phyloP scores from a whole-genome alignment of 306 rosid species.

The Hippophae rhamnoides region DNA sequence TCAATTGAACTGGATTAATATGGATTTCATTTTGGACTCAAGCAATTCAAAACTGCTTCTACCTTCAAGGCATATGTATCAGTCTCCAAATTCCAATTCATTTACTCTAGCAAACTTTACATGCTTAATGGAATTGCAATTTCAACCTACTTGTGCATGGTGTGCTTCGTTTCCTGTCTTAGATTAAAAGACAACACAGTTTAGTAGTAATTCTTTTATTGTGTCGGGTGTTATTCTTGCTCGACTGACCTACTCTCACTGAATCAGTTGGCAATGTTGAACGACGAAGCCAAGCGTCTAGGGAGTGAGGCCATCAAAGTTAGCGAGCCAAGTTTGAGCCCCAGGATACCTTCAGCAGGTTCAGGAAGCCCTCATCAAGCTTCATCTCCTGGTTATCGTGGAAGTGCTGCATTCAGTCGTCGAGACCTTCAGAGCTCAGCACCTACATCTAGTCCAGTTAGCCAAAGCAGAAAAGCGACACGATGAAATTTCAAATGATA shows the following conservation, averaged over 20 bases:
- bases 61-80: too few relatives aligned
- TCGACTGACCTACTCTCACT: slow-evolving; percentile 14
- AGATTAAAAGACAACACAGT: not conserved
- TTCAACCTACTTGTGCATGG: not conserved
- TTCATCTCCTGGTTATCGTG: slow-evolving; percentile 40
- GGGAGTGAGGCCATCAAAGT: slow-evolving; percentile 46
- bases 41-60: too few relatives aligned
- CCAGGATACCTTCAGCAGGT: slow-evolving; percentile 8
- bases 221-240: slow-evolving; percentile 9
- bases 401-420: slow-evolving; percentile 36
- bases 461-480: slow-evolving; percentile 64
- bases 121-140: slow-evolving; percentile 2
- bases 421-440: slow-evolving; percentile 32
- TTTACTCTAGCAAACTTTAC: not conserved
- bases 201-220: not conserved
- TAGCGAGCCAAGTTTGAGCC: slow-evolving; percentile 42
- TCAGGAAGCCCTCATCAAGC: slow-evolving; percentile 35
- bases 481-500: slow-evolving; percentile 13
- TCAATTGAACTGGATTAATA: too few relatives aligned
- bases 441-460: slow-evolving; percentile 38
- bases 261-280: slow-evolving; percentile 49
- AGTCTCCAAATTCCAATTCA: too few relatives aligned
- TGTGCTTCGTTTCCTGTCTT: slow-evolving; percentile 2
- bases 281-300: slow-evolving; percentile 57
- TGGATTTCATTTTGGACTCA: too few relatives aligned